Evolutionary conservation across 192 early-diverging fungal species (phyloP).

Genomic region (Coemansia sp.): DNA sequence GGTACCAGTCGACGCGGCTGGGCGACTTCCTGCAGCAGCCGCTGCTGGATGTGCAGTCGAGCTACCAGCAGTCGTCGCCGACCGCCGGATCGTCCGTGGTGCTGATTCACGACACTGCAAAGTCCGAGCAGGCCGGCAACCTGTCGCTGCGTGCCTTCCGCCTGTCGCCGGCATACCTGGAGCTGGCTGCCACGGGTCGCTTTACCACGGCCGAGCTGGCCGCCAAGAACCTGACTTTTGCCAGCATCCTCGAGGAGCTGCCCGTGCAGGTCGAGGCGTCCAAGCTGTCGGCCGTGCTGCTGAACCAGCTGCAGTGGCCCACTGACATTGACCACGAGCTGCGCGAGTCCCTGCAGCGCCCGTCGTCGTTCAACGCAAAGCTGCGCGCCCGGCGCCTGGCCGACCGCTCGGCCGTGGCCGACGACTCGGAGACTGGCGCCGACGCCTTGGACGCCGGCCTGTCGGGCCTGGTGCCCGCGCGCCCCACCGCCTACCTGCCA

Average conservation of each 20-base stretch:
- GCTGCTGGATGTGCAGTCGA: constrained; percentile 85
- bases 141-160: constrained; percentile 83
- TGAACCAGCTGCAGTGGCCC: constrained; percentile 64
- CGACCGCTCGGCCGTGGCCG: constrained; percentile 63
- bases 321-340: constrained; percentile 55
- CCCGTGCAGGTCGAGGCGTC: constrained; percentile 86
- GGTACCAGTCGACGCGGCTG: constrained; percentile 91
- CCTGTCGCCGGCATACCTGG: constrained; percentile 80
- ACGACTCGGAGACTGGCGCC: constrained; percentile 41
- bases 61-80: constrained; percentile 79
- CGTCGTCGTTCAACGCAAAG: constrained; percentile 53
- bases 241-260: constrained; percentile 84
- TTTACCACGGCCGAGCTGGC: constrained; percentile 81
- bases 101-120: constrained; percentile 88
- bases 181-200: constrained; percentile 71
- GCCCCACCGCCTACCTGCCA: constrained; percentile 43
- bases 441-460: constrained; percentile 34
- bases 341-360: constrained; percentile 61
- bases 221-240: constrained; percentile 74
- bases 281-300: constrained; percentile 70
- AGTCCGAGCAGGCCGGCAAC: constrained; percentile 78
- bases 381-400: constrained; percentile 54
- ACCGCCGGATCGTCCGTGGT: constrained; percentile 75
- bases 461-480: constrained; percentile 42
- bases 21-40: constrained; percentile 86